Conservation (phyloP, 129 eudicot species). For the Pittosporum tobira region DNA sequence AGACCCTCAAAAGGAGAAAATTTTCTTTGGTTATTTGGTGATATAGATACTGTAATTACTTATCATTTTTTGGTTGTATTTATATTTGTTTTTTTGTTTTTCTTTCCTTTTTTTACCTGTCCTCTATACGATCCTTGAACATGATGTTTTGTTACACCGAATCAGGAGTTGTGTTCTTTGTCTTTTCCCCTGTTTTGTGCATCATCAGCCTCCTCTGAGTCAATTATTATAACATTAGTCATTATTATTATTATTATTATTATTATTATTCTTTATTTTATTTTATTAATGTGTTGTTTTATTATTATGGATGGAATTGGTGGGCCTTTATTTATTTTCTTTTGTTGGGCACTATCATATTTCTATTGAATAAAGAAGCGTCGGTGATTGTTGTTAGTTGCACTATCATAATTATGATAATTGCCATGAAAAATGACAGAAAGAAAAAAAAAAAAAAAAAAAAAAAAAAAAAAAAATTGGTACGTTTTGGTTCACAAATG, state of each 20-base stretch:
- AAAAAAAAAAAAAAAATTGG: too few species aligned
- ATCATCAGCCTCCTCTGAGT: neutral
- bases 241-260: too few species aligned
- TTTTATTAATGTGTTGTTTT: neutral
- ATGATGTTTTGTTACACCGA: conserved; percentile 7
- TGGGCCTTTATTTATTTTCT: neutral
- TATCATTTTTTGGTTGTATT: conserved; percentile 7
- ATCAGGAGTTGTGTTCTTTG: conserved; percentile 2
- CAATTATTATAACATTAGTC: conserved; percentile 3
- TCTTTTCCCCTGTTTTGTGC: neutral
- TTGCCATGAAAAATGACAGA: too few species aligned
- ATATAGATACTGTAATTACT: conserved; percentile 15
- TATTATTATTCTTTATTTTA: conserved; percentile 4
- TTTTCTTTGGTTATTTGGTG: conserved; percentile 5
- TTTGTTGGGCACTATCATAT: too few species aligned
- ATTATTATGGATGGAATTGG: neutral
- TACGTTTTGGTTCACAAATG: too few species aligned
- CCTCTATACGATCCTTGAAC: conserved; percentile 2
- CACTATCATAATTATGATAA: too few species aligned
- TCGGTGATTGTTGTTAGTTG: conserved; percentile 6
- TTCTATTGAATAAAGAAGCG: neutral
- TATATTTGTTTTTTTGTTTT: conserved; percentile 3
- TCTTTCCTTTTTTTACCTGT: neutral
- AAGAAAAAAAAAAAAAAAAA: too few species aligned
- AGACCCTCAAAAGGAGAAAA: neutral